These are phyloP conservation scores for Clarkia xantiana DNA, from an alignment of 345 rosid genomes.

Conservation along the genomic window DNA sequence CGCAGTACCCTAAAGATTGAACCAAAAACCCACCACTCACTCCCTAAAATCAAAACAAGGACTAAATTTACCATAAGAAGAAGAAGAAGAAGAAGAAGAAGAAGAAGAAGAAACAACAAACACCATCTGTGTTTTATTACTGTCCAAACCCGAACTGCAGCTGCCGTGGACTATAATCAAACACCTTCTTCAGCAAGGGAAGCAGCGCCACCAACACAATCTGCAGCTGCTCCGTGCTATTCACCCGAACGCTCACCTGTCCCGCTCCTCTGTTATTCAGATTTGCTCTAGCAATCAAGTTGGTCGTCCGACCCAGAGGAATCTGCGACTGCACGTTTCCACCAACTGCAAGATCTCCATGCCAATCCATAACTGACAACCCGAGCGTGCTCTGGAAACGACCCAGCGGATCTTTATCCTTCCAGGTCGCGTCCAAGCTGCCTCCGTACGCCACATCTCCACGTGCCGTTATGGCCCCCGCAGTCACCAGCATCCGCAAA, in stretches of 20 bases:
- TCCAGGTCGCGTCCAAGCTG: constrained; percentile 74
- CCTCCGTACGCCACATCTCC: constrained; percentile 90
- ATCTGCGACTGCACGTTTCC: constrained; percentile 82
- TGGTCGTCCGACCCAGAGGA: constrained; percentile 66
- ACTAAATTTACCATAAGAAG: too few species aligned
- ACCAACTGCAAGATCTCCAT: constrained; percentile 84
- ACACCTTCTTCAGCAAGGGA: constrained; percentile 67
- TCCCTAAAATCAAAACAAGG: too few species aligned
- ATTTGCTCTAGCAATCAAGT: constrained; percentile 68
- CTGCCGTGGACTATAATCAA: constrained; percentile 21
- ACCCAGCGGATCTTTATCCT: constrained; percentile 81
- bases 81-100: too few species aligned
- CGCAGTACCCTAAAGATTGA: too few species aligned
- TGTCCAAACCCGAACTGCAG: constrained; percentile 48
- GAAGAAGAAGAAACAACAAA: too few species aligned
- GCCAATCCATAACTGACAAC: constrained; percentile 94
- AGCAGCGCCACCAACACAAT: constrained; percentile 52
- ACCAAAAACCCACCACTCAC: too few species aligned
- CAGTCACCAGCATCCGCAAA: constrained; percentile 57
- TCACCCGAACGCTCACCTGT: constrained; percentile 61
- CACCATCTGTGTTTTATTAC: too few species aligned
- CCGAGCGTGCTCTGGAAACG: constrained; percentile 66
- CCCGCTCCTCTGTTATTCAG: constrained; percentile 86
- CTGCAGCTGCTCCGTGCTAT: constrained; percentile 89
- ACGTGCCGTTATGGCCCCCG: constrained; percentile 77